Base-by-base conservation (phyloP, 257 asterid species). In the Nicotiana knightiana region DNA sequence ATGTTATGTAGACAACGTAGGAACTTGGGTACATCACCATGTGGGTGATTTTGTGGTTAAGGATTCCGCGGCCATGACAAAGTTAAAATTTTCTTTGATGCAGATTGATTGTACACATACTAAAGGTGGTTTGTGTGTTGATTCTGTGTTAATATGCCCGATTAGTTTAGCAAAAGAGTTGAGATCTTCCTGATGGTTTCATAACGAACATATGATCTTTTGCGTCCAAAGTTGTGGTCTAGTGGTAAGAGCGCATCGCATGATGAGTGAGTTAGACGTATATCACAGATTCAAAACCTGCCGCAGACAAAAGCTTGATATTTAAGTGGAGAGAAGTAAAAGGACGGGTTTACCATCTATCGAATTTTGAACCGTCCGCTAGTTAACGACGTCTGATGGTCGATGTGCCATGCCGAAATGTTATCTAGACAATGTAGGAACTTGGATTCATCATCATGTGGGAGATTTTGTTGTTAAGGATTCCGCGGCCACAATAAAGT, bases 51-150 rank as follows among this genome's bases (percentile, higher is more conserved):
- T 94, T 79, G 83, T 85, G 5, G 96, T 91, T 3, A 82, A 77
- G 48, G 90, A 90, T 59, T 54, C 88, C 37, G 61, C 76, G 59
- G 75, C 81, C 9, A 32, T 66, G 81, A 94, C 89, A 1, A 91
- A 84, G 90, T 51, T 94, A 79, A 89, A 88, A 46, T 94, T 83
- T 82, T 91, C 95, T 2, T 73, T 93, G 84, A 84, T 93, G 33
- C 97, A 94, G 90, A 93, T 94, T 67, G 97, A 94, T 67, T 94
- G 98, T 82, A 94, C 98, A 2, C 98, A 94, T 62, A 94, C 89
- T 35, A 94, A 94, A 89, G 95, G 98, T 55, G 98, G 98, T n/a
- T 86, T 94, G 10, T 90, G 92, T 68, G 89, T 93, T 65, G 98
- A 94, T 84, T 93, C 93, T 13, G 96, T 91, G 80, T 63, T 93